These are phyloP conservation scores for Magnaporthiopsis poae DNA, from an alignment of 2,329 filamentous ascomycete species.

Conservation along the genomic window DNA sequence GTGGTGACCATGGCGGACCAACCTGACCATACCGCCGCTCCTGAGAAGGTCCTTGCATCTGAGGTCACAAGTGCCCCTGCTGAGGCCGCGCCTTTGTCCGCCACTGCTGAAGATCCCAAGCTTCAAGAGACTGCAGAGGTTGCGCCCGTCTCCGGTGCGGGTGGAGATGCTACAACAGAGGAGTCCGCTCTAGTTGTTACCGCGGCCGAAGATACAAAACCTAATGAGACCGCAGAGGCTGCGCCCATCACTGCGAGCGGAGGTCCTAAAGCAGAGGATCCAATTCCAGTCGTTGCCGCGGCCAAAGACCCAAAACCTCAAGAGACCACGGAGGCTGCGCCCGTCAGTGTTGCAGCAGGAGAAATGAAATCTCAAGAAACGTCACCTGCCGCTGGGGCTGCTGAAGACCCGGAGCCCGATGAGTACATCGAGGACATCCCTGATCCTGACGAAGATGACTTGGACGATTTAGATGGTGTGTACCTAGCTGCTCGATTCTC, in stretches of 20 bases:
- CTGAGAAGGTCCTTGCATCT: background rate
- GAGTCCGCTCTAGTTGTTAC: background rate
- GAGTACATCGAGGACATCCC: conserved; percentile 49
- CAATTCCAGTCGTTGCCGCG: background rate
- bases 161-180: background rate
- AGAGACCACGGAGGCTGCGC: background rate
- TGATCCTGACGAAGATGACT: conserved; percentile 84
- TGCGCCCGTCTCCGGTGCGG: background rate
- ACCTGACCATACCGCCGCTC: background rate
- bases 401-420: conserved; percentile 18
- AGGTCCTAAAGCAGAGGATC: background rate
- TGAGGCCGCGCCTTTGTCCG: conserved; percentile 9
- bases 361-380: background rate
- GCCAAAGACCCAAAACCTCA: background rate
- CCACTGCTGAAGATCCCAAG: background rate
- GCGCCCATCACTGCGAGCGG: background rate
- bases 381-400: conserved; percentile 10
- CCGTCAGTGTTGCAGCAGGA: background rate
- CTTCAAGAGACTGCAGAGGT: background rate
- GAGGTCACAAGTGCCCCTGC: conserved; percentile 13
- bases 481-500: conserved; percentile 4
- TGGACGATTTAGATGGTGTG: conserved; percentile 82
- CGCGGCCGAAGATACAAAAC: background rate
- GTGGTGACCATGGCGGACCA: conserved; percentile 5
- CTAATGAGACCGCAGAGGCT: background rate